Evolutionary conservation across 2,329 filamentous ascomycete species (phyloP).

Genomic region (Zalaria sp.): DNA sequence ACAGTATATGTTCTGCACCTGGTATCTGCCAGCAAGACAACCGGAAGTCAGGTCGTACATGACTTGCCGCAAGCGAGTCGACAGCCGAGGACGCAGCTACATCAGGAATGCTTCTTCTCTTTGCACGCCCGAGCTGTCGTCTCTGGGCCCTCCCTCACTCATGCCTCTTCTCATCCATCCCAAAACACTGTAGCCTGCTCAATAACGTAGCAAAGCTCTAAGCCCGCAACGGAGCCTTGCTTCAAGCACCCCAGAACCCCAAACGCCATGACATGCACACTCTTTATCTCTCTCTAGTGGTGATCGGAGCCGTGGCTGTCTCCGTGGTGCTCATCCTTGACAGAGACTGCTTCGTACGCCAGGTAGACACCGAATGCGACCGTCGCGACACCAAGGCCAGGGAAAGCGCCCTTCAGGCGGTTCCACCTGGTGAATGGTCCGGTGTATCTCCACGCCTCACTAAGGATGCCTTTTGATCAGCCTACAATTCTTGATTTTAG

Average conservation of each 20-base stretch:
- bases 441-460: constrained; percentile 89
- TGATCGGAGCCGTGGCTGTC: constrained; percentile 10
- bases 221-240: no score
- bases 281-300: constrained; percentile 4
- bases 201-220: no score
- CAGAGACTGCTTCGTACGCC: constrained; percentile 75
- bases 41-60: no score
- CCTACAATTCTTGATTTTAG: neutral
- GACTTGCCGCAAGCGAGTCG: no score
- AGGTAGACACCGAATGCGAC: constrained; percentile 87
- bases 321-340: constrained; percentile 45
- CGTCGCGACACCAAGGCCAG: constrained; percentile 81
- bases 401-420: constrained; percentile 75
- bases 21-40: no score
- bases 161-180: no score
- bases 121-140: no score
- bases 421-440: constrained; percentile 80
- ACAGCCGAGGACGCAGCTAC: no score
- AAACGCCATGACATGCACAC: constrained; percentile 2
- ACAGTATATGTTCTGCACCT: no score
- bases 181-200: no score
- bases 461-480: constrained; percentile 24
- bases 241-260: neutral
- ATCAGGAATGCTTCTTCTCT: no score
- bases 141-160: no score